Percentiles rank a stretch among this genome's conserved stretches.
Evolutionary conservation across 805 yeast species (phyloP).

Genomic region (Kazachstania viticola): DNA sequence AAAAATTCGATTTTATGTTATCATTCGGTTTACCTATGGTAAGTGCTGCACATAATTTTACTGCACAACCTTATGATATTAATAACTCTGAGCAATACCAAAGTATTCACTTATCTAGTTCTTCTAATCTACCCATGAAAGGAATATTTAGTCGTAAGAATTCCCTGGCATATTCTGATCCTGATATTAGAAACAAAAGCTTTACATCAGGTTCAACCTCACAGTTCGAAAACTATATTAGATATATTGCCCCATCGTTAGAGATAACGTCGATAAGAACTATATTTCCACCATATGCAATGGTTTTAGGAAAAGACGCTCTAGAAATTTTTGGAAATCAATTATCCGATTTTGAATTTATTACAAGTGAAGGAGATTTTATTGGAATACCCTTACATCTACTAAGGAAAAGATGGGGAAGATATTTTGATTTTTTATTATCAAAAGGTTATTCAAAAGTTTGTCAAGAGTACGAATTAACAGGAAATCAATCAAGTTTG

Average conservation of each 20-base stretch:
- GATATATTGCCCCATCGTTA: conserved; percentile 60
- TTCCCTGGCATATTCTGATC: conserved; percentile 1
- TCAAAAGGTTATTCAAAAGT: conserved; percentile 57
- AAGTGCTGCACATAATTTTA: background rate
- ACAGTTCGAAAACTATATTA: conserved; percentile 56
- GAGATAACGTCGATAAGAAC: conserved; percentile 47
- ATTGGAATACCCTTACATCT: conserved; percentile 50
- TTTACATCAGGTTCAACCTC: conserved; percentile 12
- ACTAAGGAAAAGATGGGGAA: conserved; percentile 68
- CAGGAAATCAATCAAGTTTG: conserved; percentile 1
- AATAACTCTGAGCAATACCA: background rate
- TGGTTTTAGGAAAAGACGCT: conserved; percentile 66
- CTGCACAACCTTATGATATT: background rate
- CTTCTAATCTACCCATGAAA: conserved; percentile 2
- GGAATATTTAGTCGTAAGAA: background rate
- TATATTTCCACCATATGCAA: conserved; percentile 66
- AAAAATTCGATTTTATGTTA: conserved; percentile 33
- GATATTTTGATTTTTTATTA: conserved; percentile 49
- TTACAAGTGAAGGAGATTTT: conserved; percentile 55
- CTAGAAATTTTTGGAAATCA: conserved; percentile 53
- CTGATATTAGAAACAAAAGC: conserved; percentile 5
- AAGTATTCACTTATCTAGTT: conserved; percentile 2
- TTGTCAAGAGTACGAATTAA: conserved; percentile 16
- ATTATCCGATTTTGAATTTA: conserved; percentile 60
- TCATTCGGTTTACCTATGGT: conserved; percentile 42